A percentile compares a stretch with the other conserved stretches of the same genome.
Conservation (phyloP, 73 alveolate genomes). For the Tetrahymena thermophila region DNA sequence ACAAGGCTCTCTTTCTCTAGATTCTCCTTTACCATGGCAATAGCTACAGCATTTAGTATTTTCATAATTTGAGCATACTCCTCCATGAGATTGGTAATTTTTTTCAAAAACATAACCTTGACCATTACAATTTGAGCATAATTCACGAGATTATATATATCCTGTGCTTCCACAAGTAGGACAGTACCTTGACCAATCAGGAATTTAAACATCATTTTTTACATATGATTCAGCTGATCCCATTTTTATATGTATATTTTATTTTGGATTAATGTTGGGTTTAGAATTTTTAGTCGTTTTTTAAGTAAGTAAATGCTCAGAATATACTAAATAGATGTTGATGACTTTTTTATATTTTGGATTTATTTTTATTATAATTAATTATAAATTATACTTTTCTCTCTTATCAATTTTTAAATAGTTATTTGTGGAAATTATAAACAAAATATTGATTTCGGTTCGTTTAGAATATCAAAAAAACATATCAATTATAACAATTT, state of each 20-base stretch:
- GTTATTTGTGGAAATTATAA: background rate
- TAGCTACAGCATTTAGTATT: background rate
- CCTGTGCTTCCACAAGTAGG: background rate
- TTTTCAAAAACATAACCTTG: background rate
- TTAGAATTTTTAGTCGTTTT: too few species aligned
- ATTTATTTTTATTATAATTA: too few species aligned
- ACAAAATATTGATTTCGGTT: background rate
- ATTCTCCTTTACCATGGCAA: background rate
- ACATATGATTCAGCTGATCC: background rate
- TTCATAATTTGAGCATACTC: background rate
- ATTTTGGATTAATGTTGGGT: too few species aligned
- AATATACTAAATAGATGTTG: too few species aligned
- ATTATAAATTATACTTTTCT: too few species aligned
- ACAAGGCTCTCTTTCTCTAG: background rate
- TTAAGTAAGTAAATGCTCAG: too few species aligned
- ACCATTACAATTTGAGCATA: background rate
- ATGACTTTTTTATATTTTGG: too few species aligned
- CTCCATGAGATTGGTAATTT: background rate
- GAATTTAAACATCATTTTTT: background rate
- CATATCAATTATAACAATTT: background rate
- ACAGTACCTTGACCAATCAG: background rate
- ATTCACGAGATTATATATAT: background rate
- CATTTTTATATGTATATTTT: background rate
- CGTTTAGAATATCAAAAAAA: background rate
- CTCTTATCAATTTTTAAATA: too few species aligned